Percentiles rank a stretch among this genome's conserved stretches.
phyloP scores from a whole-genome alignment of 2,329 filamentous ascomycete species.

The Trichophyton mentagrophytes region DNA sequence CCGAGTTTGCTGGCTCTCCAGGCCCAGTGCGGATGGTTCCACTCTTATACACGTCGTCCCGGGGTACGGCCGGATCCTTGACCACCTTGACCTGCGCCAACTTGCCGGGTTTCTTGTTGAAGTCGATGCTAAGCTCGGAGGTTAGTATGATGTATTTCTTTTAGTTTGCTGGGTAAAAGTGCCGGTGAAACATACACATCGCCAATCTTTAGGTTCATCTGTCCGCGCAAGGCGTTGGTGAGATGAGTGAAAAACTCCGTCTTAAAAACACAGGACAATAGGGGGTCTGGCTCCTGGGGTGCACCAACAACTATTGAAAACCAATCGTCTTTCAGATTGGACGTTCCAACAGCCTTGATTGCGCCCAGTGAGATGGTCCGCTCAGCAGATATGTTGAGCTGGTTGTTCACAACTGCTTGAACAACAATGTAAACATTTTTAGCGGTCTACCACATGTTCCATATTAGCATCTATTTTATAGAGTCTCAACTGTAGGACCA shows the following conservation, averaged over 20 bases:
- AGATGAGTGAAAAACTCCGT: conserved; percentile 95
- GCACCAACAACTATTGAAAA: conserved; percentile 87
- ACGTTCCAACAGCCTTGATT: conserved; percentile 76
- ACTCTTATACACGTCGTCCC: conserved; percentile 85
- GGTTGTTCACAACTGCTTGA: conserved; percentile 68
- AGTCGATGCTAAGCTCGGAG: conserved; percentile 52
- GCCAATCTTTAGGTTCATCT: conserved; percentile 69
- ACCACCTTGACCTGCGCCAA: conserved; percentile 75
- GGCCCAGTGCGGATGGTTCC: conserved; percentile 73
- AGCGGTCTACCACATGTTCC: conserved; percentile 42
- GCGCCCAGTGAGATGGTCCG: conserved; percentile 69
- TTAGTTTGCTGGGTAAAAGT: not conserved
- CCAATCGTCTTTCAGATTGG: conserved; percentile 84
- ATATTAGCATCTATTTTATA: conserved; percentile 12
- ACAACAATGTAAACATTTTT: conserved; percentile 81
- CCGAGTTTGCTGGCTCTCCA: conserved; percentile 71
- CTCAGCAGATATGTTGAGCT: conserved; percentile 69
- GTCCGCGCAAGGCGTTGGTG: conserved; percentile 62
- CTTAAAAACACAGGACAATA: conserved; percentile 87
- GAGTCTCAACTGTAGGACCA: not conserved
- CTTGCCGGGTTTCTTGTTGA: conserved; percentile 96
- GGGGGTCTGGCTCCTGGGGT: conserved; percentile 80
- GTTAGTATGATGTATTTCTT: not conserved
- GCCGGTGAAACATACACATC: conserved; percentile 40
- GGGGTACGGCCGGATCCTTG: conserved; percentile 63